Conservation (phyloP, 2,329 filamentous ascomycete genomes). For the Nectriaceae sp. region DNA sequence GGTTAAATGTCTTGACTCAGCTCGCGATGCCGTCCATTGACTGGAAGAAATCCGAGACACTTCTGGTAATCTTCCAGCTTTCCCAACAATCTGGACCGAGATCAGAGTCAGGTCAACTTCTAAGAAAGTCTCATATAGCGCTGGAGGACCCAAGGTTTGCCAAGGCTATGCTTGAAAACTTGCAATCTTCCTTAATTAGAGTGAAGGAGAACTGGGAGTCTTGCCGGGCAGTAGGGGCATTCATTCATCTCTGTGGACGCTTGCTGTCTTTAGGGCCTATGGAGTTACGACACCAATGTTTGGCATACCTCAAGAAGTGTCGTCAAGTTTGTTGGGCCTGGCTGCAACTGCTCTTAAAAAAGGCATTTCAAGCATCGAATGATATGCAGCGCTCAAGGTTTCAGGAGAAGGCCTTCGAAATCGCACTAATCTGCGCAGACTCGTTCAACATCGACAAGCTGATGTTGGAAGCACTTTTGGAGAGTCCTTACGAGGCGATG, state of each 20-base stretch:
- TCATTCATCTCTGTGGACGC: slow-evolving; percentile 17
- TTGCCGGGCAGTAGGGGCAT: slow-evolving; percentile 15
- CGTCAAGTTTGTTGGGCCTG: slow-evolving; percentile 13
- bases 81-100: slow-evolving; percentile 20
- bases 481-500: slow-evolving; percentile 8
- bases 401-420: not conserved
- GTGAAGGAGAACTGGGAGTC: slow-evolving; percentile 27
- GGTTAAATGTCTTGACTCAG: slow-evolving; percentile 23
- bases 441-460: slow-evolving; percentile 16
- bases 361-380: slow-evolving; percentile 4
- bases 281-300: not conserved
- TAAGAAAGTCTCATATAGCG: slow-evolving; percentile 6
- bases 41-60: slow-evolving; percentile 24
- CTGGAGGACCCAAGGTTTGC: slow-evolving; percentile 10
- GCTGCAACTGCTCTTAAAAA: slow-evolving; percentile 5
- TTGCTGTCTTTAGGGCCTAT: slow-evolving; percentile 11
- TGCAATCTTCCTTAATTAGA: slow-evolving; percentile 3
- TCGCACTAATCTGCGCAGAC: slow-evolving; percentile 14
- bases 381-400: slow-evolving; percentile 11
- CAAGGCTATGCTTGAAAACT: not conserved
- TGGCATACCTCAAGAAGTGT: slow-evolving; percentile 6
- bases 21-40: slow-evolving; percentile 23
- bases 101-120: fast-evolving
- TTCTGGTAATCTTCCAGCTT: slow-evolving; percentile 21
- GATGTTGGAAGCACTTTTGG: slow-evolving; percentile 1